Evolutionary conservation across 2,329 filamentous ascomycete genomes (phyloP).

Genomic region (Zymoseptoria crescenta): DNA sequence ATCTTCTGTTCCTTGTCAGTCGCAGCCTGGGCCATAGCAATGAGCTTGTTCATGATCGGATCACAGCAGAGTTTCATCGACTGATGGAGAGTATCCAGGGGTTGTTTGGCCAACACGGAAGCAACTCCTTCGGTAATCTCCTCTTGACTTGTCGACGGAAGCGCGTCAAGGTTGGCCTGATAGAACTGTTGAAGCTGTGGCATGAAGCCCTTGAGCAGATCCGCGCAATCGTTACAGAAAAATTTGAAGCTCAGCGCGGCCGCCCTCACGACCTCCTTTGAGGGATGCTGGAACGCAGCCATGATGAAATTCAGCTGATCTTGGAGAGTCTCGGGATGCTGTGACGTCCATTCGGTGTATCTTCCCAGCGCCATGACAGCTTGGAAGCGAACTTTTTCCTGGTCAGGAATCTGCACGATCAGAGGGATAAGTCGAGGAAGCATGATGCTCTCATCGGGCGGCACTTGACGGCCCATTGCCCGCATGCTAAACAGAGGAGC

Average conservation of each 20-base stretch:
- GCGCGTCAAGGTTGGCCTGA: slow-evolving; percentile 74
- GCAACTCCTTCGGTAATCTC: slow-evolving; percentile 95
- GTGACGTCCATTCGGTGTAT: slow-evolving; percentile 96
- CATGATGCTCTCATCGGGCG: slow-evolving; percentile 77
- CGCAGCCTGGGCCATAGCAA: slow-evolving; percentile 78
- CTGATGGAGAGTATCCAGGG: slow-evolving; percentile 68
- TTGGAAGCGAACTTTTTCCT: slow-evolving; percentile 97
- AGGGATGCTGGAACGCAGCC: slow-evolving; percentile 79
- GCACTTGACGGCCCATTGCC: slow-evolving; percentile 94
- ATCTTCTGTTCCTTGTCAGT: slow-evolving; percentile 76
- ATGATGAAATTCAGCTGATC: slow-evolving; percentile 94
- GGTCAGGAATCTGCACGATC: slow-evolving; percentile 85
- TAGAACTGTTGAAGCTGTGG: slow-evolving; percentile 87
- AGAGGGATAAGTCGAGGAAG: slow-evolving; percentile 87
- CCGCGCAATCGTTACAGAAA: slow-evolving; percentile 90
- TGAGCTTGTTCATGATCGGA: slow-evolving; percentile 75
- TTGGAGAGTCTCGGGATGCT: slow-evolving; percentile 86
- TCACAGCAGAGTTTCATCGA: slow-evolving; percentile 90
- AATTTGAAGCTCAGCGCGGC: slow-evolving; percentile 93
- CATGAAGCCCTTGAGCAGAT: slow-evolving; percentile 75
- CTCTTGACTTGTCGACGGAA: slow-evolving; percentile 82
- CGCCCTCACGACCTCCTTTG: slow-evolving; percentile 82
- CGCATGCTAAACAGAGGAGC: slow-evolving; percentile 91
- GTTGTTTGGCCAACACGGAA: slow-evolving; percentile 81
- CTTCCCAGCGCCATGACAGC: slow-evolving; percentile 95